Conservation (phyloP, 495 filamentous ascomycete genomes). For the Neurospora pannonica region DNA sequence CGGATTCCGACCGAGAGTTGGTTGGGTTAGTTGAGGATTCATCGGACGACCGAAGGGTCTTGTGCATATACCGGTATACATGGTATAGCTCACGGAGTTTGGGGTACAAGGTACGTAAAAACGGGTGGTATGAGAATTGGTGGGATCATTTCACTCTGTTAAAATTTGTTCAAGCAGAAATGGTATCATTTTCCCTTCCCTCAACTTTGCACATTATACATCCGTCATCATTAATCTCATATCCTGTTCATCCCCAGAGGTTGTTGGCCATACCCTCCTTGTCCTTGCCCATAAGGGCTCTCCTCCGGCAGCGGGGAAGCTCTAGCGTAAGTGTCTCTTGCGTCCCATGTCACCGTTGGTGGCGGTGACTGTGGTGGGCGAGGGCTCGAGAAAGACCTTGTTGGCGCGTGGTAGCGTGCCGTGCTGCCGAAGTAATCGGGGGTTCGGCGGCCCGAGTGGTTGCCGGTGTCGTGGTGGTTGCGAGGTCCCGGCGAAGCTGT, state of each 20-base stretch:
- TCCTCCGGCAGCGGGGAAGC: slow-evolving; percentile 15
- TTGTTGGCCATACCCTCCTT: slow-evolving; percentile 22
- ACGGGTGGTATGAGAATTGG: background rate
- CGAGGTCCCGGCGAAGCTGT: slow-evolving; percentile 2
- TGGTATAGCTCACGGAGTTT: background rate
- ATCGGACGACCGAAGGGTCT: background rate
- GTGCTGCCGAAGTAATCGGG: slow-evolving; percentile 42
- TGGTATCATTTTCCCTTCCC: background rate
- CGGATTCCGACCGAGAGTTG: background rate
- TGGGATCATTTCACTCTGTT: background rate
- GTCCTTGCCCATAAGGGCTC: slow-evolving; percentile 9
- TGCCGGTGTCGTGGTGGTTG: background rate
- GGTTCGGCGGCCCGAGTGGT: slow-evolving; percentile 30
- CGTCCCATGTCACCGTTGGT: slow-evolving; percentile 29
- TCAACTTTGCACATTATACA: background rate
- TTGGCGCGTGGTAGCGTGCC: slow-evolving; percentile 35
- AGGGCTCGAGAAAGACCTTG: slow-evolving; percentile 39
- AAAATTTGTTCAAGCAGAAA: background rate
- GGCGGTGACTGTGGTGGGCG: slow-evolving; percentile 27
- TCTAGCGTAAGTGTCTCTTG: slow-evolving; percentile 26
- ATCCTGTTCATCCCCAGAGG: slow-evolving; percentile 40
- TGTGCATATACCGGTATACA: too few species aligned
- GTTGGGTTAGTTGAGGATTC: background rate
- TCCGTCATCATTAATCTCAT: slow-evolving; percentile 12
- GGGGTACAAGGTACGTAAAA: background rate